Base-by-base conservation (phyloP, 2,329 filamentous ascomycete genomes). In the Xylaria sp. region DNA sequence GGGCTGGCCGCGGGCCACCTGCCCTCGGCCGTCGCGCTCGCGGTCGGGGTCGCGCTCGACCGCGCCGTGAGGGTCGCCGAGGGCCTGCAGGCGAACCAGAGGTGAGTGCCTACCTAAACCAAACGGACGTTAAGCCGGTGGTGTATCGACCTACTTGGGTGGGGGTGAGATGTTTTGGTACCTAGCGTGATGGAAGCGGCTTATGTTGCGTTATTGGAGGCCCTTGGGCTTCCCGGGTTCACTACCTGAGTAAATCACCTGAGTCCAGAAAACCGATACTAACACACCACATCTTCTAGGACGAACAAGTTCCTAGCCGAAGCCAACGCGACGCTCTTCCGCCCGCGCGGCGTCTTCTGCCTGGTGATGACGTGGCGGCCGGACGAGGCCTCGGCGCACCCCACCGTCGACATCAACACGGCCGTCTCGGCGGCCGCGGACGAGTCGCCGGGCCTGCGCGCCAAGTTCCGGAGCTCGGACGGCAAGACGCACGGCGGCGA, bases 321-420 rank as follows among this genome's bases (percentile, higher is more conserved):
- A 54, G 61, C 65, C 61, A 66, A 67, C 37, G 51, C 57, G 2
- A 62, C 62, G 20, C 45, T 66, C n/a, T 67, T 67, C 51, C 54
- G 47, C 8, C 64, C 63, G 2, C 63, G 58, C 1, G 64, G 64
- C 4, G 39, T 67, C 11, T 67, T 62, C 47, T 63, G 58, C 39
- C 48, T 65, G 5, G 52, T 67, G 16, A 56, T 67, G 56, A 59
- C 63, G 4, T 62, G 65, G 45, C 53, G 50, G 17, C 45, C 49
- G 3, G 44, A 54, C 21, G 47, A 50, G 9, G 38, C 48, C 29
- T 52, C 44, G 19, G 19, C 43, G 24, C 22, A 57, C 13, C 9
- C 40, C 19, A 51, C 54, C 16, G 24, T 52, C 29, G 54, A 61
- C 22, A 44, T 54, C 16, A 54, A 56, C 19, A 22, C 48, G 4